phyloP scores from a whole-genome alignment of 371 early-diverging fungal genomes.

The Lichtheimia ramosa region DNA sequence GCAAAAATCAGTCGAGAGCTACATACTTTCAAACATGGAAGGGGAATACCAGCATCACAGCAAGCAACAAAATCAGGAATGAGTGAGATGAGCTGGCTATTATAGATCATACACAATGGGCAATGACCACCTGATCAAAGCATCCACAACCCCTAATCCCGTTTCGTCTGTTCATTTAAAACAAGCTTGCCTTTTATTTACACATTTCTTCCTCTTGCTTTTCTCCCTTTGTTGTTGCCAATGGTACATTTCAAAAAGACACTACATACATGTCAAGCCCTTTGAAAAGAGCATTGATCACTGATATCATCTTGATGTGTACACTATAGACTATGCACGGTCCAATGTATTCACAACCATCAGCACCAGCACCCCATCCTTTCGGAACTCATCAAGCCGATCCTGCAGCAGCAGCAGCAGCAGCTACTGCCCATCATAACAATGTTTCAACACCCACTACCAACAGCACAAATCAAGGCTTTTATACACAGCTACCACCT shows the following conservation, averaged over 20 bases:
- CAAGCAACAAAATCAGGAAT: no score
- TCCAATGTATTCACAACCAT: no score
- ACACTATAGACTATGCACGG: no score
- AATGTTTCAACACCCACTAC: not conserved
- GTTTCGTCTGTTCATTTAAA: constrained; percentile 20
- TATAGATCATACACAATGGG: not conserved
- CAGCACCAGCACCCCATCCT: not conserved
- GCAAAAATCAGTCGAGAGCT: constrained; percentile 12
- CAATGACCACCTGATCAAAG: constrained; percentile 3
- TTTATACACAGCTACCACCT: constrained; percentile 20
- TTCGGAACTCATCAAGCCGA: constrained; percentile 8
- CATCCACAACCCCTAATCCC: constrained; percentile 4
- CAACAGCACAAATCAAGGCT: constrained; percentile 9
- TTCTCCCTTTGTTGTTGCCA: constrained; percentile 4
- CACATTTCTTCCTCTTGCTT: constrained; percentile 6
- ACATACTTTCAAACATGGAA: constrained; percentile 19
- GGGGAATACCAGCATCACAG: constrained; percentile 1
- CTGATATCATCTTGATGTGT: no score
- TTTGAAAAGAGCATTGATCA: no score
- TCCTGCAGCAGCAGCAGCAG: constrained; percentile 5
- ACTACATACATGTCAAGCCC: no score
- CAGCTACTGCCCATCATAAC: not conserved
- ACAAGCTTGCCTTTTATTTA: constrained; percentile 3
- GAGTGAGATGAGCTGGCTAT: no score
- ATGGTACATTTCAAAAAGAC: not conserved